Percentiles rank a stretch among this genome's conserved stretches.
phyloP scores from a whole-genome alignment of 1,284 basidiomycete genomes.

The Apiotrichum mycotoxinovorans region DNA sequence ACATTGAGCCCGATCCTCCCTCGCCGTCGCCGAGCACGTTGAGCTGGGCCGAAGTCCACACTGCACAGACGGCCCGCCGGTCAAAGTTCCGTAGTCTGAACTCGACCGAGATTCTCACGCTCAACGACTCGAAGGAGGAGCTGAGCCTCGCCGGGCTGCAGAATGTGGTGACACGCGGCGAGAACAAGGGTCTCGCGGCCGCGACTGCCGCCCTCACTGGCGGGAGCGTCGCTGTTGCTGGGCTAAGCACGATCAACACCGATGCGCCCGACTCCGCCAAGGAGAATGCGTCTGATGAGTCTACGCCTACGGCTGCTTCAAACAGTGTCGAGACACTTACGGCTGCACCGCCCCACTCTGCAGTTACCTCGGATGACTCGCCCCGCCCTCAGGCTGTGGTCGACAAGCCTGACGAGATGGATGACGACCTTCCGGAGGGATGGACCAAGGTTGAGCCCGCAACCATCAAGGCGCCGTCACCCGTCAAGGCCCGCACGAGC shows the following conservation, averaged over 20 bases:
- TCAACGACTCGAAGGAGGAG: background rate
- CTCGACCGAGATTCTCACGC: background rate
- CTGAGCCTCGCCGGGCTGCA: background rate
- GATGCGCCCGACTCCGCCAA: background rate
- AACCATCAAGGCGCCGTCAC: background rate
- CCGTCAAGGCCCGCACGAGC: too few relatives aligned
- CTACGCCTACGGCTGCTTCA: too few relatives aligned
- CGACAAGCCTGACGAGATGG: background rate
- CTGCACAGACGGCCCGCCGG: slow-evolving; percentile 3
- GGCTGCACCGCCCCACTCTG: background rate
- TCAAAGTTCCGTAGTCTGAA: background rate
- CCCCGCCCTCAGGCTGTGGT: background rate
- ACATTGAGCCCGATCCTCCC: background rate
- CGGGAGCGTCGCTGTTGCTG: background rate
- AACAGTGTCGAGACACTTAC: background rate
- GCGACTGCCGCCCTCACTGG: background rate
- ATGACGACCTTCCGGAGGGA: background rate
- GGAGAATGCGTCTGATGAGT: background rate
- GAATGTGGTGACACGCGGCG: background rate
- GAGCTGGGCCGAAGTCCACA: background rate
- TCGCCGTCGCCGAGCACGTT: background rate
- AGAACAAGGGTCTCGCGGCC: background rate
- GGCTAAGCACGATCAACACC: background rate
- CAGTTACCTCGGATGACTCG: background rate
- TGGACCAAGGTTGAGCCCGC: background rate